Evolutionary conservation across 1,139 yeast genomes (phyloP), one percentile per base, ranked within the genome.

Genomic region (Eremothecium coryli): DNA sequence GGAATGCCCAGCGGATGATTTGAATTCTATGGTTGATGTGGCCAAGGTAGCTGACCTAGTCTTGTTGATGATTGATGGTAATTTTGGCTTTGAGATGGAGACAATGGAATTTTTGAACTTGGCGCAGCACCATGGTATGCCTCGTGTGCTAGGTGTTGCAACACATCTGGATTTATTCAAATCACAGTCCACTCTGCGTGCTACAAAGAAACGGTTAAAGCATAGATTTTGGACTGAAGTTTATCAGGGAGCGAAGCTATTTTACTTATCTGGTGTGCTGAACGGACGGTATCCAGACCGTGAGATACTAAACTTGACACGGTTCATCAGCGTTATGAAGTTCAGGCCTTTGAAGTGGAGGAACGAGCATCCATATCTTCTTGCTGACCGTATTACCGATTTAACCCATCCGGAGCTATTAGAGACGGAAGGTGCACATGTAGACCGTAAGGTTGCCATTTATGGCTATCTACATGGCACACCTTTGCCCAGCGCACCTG

Each of bases 221-320:
- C 86, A 84, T 55, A 71, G 99, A 56, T 85, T 93, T 61, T 93
- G 99, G 98, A 93, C 98, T 1, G 99, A 93, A 62, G 97, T 93
- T 29, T 93, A 93, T 57, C 94, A 82, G 57, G 99, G 99, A 46
- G 98, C 99, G 18, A 93, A 93, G 58, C 68, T 93, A 26, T 93
- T 93, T 56, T 88, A 90, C 55, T 67, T 93, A 18, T 84, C 95
- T 2, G 98, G 99, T 50, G 97, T 93, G 35, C 73, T 93, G 36
- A 93, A 93, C 54, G 98, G 98, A 29, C 74, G 99, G 55, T 93
- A 93, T 54, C 98, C 98, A 1, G 99, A 93, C 59, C 70, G 98
- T 50, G 99, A 93, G 59, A 82, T 90, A 42, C 66, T 90, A 42
- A 93, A 93, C 54, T 70, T 93, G 51, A 81, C 95, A 6, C 69